Evolutionary conservation across 2,329 filamentous ascomycete species (phyloP).

Genomic region (Cladophialophora chaetospira): DNA sequence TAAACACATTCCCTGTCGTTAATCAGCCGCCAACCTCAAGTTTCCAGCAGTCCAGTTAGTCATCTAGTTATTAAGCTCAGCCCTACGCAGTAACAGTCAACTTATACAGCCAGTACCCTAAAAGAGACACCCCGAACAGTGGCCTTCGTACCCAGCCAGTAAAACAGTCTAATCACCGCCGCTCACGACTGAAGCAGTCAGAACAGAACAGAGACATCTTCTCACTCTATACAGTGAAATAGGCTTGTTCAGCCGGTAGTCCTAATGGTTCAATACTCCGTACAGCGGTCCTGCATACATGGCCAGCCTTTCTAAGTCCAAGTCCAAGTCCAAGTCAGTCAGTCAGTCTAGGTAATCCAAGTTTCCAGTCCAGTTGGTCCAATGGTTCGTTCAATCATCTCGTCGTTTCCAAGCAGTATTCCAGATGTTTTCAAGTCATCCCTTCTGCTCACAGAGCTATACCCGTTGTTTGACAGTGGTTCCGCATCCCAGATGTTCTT

Average conservation of each 20-base stretch:
- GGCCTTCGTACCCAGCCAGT: not conserved
- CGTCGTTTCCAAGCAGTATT: not conserved
- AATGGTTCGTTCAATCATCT: not conserved
- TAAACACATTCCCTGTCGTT: not conserved
- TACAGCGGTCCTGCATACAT: constrained; percentile 4
- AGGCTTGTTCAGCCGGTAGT: not conserved
- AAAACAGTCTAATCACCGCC: not conserved
- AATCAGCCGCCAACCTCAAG: not conserved
- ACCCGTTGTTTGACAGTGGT: not conserved
- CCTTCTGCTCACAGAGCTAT: not conserved
- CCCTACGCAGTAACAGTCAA: not conserved
- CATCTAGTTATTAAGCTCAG: not conserved
- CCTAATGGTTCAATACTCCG: not conserved
- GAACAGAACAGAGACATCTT: too few relatives aligned
- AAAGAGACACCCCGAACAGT: not conserved
- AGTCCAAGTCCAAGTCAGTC: not conserved
- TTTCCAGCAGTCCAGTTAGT: not conserved
- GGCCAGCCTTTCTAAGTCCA: not conserved
- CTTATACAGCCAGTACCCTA: not conserved
- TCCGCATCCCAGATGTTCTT: not conserved
- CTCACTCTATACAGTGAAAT: not conserved
- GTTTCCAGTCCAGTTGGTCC: not conserved
- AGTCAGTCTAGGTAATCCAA: not conserved
- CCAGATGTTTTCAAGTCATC: not conserved
- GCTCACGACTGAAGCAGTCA: too few relatives aligned